Evolutionary conservation across 257 asterid species (phyloP).

Genomic region (Buddleja alternifolia): DNA sequence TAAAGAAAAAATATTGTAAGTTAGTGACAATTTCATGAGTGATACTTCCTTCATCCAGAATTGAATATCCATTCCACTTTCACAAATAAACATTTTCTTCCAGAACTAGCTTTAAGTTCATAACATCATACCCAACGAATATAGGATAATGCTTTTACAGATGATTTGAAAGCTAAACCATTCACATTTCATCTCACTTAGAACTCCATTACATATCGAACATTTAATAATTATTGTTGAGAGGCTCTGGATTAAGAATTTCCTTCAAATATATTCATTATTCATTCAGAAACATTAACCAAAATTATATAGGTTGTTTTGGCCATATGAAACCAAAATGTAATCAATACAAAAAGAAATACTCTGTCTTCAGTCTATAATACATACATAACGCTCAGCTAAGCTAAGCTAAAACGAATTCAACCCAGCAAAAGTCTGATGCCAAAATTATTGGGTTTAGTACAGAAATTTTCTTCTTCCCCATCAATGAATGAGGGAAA

Average conservation of each 20-base stretch:
- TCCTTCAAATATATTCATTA: background rate
- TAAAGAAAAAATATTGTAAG: background rate
- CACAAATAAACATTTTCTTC: background rate
- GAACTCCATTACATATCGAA: background rate
- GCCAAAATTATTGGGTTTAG: background rate
- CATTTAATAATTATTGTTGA: background rate
- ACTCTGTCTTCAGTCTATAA: background rate
- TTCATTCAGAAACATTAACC: background rate
- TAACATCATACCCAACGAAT: background rate
- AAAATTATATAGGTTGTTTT: background rate
- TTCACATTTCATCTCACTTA: background rate
- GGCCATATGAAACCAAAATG: slow-evolving; percentile 11
- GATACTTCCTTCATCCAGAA: background rate
- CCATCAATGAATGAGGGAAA: background rate
- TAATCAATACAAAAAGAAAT: background rate
- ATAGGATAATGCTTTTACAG: background rate
- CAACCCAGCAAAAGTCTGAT: background rate
- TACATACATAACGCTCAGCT: background rate
- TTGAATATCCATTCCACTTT: slow-evolving; percentile 9
- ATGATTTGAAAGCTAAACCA: background rate
- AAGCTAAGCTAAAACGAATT: slow-evolving; percentile 3
- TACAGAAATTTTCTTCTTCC: background rate
- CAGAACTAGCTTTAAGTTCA: background rate
- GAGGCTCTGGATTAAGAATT: background rate
- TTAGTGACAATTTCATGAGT: background rate